These are phyloP conservation scores for Fraxinus sp. DNA, from an alignment of 305 asterid species.

Conservation along the genomic window DNA sequence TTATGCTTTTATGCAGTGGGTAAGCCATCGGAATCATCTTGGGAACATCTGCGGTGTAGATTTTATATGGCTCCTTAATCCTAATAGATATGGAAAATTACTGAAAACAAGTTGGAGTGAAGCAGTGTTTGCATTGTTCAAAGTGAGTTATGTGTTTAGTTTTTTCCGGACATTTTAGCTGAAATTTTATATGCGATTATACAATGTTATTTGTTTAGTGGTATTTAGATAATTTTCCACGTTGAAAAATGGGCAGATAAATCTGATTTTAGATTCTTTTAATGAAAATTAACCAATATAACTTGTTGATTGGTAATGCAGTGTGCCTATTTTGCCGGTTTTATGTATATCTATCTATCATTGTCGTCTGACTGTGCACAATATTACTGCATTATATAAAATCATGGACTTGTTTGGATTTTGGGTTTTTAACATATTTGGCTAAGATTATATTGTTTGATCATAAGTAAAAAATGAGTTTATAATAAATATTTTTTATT, in stretches of 20 bases:
- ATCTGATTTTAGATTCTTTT: not conserved
- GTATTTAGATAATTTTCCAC: not conserved
- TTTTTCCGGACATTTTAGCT: not conserved
- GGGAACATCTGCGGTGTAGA: constrained; percentile 80
- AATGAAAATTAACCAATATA: not conserved
- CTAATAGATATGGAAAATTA: constrained; percentile 49
- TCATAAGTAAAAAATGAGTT: not conserved
- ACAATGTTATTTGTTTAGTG: not conserved
- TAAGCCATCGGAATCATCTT: constrained; percentile 75
- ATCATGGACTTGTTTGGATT: not conserved
- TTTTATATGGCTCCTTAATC: constrained; percentile 85
- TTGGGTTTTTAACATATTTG: not conserved
- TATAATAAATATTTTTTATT: not conserved
- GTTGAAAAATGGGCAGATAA: not conserved
- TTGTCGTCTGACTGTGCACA: not conserved
- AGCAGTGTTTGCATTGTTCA: constrained; percentile 90
- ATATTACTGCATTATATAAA: not conserved
- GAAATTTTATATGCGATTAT: not conserved
- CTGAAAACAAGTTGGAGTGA: constrained; percentile 57
- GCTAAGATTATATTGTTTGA: not conserved
- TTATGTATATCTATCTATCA: not conserved
- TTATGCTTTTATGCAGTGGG: constrained; percentile 52
- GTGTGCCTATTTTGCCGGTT: not conserved
- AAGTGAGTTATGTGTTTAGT: constrained; percentile 38
- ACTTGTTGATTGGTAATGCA: not conserved